Evolutionary conservation across 805 yeast species (phyloP).

Genomic region (Kodamaea kaohsiungensis): DNA sequence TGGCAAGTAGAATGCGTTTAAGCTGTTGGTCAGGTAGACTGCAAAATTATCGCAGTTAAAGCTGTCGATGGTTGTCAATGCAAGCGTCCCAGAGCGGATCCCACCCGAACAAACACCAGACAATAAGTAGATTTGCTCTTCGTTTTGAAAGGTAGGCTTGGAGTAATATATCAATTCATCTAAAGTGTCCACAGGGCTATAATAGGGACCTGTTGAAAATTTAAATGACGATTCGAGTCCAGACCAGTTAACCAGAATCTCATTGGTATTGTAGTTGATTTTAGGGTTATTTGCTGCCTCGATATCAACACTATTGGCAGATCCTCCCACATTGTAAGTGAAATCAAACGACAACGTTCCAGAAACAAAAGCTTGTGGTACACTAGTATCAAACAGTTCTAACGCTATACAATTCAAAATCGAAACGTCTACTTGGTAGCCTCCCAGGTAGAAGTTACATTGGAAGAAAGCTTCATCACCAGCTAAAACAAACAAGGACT

Average conservation of each 20-base stretch:
- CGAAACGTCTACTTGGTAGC: background rate
- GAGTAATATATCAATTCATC: conserved; percentile 15
- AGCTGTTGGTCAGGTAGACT: conserved; percentile 9
- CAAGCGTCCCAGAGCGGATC: conserved; percentile 12
- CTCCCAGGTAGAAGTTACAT: conserved; percentile 8
- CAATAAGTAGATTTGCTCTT: conserved; percentile 16
- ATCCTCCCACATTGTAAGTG: conserved; percentile 21
- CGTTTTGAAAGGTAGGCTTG: conserved; percentile 16
- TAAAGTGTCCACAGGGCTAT: conserved; percentile 4
- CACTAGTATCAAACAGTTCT: background rate
- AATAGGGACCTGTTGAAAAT: conserved; percentile 17
- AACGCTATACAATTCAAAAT: background rate
- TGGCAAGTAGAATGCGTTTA: conserved; percentile 19
- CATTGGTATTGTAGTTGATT: conserved; percentile 6
- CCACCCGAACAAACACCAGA: conserved; percentile 17
- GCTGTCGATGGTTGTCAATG: conserved; percentile 11
- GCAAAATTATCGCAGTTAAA: conserved; percentile 17
- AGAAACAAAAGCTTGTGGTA: background rate
- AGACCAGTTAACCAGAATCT: conserved; percentile 13
- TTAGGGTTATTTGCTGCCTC: conserved; percentile 11
- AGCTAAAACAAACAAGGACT: conserved; percentile 12
- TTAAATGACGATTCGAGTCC: conserved; percentile 12
- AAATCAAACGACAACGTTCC: conserved; percentile 18
- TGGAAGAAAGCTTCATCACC: conserved; percentile 11
- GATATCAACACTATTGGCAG: conserved; percentile 14